Evolutionary conservation across 2,329 filamentous ascomycete genomes (phyloP).

Genomic region (Phyllosticta citriasiana): DNA sequence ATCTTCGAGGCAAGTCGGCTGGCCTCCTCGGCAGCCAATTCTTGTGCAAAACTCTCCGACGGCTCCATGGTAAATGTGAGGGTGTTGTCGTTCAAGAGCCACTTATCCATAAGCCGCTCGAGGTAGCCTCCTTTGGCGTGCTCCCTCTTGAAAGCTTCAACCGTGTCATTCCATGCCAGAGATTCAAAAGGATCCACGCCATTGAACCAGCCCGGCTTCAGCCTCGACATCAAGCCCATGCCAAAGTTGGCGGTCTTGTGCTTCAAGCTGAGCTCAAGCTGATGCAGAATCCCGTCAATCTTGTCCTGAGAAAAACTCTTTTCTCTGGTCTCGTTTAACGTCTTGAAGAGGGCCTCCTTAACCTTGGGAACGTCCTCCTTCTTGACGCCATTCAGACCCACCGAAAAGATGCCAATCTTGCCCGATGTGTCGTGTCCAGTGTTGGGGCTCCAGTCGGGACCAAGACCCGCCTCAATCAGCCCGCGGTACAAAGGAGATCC

Average conservation of each 20-base stretch:
- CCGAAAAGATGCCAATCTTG: slow-evolving; percentile 72
- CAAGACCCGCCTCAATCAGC: slow-evolving; percentile 79
- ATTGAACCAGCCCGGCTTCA: slow-evolving; percentile 92
- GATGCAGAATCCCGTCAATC: slow-evolving; percentile 87
- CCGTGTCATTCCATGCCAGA: slow-evolving; percentile 82
- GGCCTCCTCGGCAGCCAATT: slow-evolving; percentile 68
- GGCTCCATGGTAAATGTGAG: slow-evolving; percentile 93
- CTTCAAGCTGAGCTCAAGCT: slow-evolving; percentile 84
- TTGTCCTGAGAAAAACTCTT: slow-evolving; percentile 84
- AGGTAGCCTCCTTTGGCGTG: slow-evolving; percentile 71
- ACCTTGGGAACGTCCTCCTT: slow-evolving; percentile 69
- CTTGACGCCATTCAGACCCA: slow-evolving; percentile 83
- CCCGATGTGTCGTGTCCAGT: slow-evolving; percentile 79
- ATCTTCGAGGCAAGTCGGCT: slow-evolving; percentile 67
- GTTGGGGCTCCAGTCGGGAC: slow-evolving; percentile 90
- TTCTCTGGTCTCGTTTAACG: slow-evolving; percentile 57
- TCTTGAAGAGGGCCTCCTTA: slow-evolving; percentile 61
- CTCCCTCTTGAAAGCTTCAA: slow-evolving; percentile 68
- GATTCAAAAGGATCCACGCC: slow-evolving; percentile 87
- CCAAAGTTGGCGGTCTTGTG: slow-evolving; percentile 96
- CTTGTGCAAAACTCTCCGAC: slow-evolving; percentile 61
- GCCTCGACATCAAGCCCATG: slow-evolving; percentile 76
- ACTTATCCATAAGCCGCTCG: slow-evolving; percentile 77
- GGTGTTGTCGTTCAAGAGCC: slow-evolving; percentile 76
- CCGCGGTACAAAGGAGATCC: slow-evolving; percentile 86